phyloP scores from a whole-genome alignment of 179 eudicot genomes.

The Spergularia azorica region DNA sequence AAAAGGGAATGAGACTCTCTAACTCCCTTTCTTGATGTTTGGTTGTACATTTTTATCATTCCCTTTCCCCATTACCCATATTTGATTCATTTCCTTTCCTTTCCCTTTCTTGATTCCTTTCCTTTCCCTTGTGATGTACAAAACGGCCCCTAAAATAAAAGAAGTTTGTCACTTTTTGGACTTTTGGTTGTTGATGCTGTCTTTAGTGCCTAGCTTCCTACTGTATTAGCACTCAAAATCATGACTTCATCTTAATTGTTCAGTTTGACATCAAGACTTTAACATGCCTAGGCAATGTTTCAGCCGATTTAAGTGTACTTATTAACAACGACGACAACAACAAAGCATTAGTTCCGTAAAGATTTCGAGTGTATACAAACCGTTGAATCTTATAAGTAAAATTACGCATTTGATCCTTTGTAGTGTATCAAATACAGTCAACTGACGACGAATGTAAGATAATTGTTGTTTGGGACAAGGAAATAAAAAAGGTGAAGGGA shows the following conservation, averaged over 20 bases:
- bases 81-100: no score
- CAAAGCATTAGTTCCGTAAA: background rate
- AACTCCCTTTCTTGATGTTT: no score
- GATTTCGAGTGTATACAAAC: background rate
- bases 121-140: no score
- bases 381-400: background rate
- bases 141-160: constrained; percentile 5
- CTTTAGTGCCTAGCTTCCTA: constrained; percentile 11
- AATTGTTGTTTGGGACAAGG: background rate
- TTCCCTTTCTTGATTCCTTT: no score
- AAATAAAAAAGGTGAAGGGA: background rate
- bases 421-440: background rate
- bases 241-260: background rate
- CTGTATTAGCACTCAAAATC: background rate
- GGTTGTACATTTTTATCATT: no score
- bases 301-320: no score
- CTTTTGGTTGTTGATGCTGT: constrained; percentile 20
- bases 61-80: no score
- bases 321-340: background rate
- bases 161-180: constrained; percentile 21
- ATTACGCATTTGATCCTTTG: background rate
- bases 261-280: background rate
- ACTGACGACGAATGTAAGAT: background rate
- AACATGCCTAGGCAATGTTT: background rate
- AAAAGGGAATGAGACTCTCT: no score